Evolutionary conservation across 306 rosid species (phyloP).

Genomic region (Casuarina cunninghamiana): DNA sequence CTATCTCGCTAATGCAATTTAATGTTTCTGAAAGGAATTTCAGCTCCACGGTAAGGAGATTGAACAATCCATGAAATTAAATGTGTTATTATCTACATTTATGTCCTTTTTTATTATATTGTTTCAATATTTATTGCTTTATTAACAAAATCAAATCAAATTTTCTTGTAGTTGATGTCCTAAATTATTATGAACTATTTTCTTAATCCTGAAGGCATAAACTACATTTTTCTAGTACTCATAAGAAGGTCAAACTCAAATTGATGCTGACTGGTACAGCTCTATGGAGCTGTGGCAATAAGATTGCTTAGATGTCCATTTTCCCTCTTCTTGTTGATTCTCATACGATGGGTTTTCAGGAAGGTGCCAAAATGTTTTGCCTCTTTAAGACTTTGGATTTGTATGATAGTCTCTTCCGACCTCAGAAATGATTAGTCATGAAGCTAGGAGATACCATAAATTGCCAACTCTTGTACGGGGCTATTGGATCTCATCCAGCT

Average conservation of each 20-base stretch:
- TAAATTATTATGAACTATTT: neutral
- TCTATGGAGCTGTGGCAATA: slow-evolving; percentile 1
- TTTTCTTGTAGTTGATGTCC: neutral
- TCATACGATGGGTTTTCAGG: neutral
- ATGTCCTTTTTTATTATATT: neutral
- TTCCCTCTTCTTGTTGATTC: neutral
- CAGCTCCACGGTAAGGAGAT: slow-evolving; percentile 10
- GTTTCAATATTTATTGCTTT: neutral
- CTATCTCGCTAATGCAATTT: slow-evolving; percentile 13
- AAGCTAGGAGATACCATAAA: neutral
- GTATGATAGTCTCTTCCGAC: neutral
- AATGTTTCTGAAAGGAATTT: slow-evolving; percentile 7
- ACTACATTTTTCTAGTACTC: neutral
- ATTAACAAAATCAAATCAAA: neutral
- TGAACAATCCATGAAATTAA: slow-evolving; percentile 11
- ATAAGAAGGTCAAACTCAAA: neutral
- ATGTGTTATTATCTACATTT: neutral
- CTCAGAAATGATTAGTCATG: neutral
- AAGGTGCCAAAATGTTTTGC: too few species aligned
- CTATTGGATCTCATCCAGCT: neutral
- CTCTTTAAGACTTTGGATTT: neutral
- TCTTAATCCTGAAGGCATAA: neutral
- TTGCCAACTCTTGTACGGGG: neutral
- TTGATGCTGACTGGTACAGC: neutral
- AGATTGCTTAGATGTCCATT: neutral